phyloP scores from a whole-genome alignment of 805 yeast species.

The Wickerhamomyces silvicola region DNA sequence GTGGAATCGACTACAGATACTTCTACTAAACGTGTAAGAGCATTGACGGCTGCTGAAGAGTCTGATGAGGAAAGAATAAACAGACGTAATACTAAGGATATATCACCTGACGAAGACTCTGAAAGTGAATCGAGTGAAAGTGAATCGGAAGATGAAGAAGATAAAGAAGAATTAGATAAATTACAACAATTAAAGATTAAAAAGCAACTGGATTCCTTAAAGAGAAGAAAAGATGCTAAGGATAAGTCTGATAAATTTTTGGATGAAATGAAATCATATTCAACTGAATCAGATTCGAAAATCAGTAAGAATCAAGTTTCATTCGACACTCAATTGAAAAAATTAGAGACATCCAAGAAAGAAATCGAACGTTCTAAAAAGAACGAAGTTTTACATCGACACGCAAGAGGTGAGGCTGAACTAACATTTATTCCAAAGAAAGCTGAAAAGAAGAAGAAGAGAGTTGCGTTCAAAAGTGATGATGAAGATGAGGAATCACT shows the following conservation, averaged over 20 bases:
- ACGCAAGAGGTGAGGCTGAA: conserved; percentile 86
- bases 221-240: conserved; percentile 41
- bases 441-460: conserved; percentile 27
- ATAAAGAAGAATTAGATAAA: conserved; percentile 27
- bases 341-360: conserved; percentile 34
- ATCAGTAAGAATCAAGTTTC: conserved; percentile 26
- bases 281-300: conserved; percentile 13
- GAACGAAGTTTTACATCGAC: conserved; percentile 47
- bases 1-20: conserved; percentile 46
- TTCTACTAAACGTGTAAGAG: conserved; percentile 47
- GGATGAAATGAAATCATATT: conserved; percentile 31
- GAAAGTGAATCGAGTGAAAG: conserved; percentile 28
- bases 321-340: conserved; percentile 53
- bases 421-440: conserved; percentile 72
- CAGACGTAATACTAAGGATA: conserved; percentile 25
- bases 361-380: conserved; percentile 30
- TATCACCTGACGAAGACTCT: conserved; percentile 24
- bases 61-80: conserved; percentile 72
- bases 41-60: conserved; percentile 78
- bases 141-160: conserved; percentile 23
- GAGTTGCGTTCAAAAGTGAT: conserved; percentile 28
- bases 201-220: conserved; percentile 47
- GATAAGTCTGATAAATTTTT: conserved; percentile 34
- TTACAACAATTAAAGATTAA: conserved; percentile 43
- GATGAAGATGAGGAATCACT: too few relatives aligned